These are phyloP conservation scores for Leptographium radiaticola DNA, from an alignment of 2,329 filamentous ascomycete species.

Conservation along the genomic window DNA sequence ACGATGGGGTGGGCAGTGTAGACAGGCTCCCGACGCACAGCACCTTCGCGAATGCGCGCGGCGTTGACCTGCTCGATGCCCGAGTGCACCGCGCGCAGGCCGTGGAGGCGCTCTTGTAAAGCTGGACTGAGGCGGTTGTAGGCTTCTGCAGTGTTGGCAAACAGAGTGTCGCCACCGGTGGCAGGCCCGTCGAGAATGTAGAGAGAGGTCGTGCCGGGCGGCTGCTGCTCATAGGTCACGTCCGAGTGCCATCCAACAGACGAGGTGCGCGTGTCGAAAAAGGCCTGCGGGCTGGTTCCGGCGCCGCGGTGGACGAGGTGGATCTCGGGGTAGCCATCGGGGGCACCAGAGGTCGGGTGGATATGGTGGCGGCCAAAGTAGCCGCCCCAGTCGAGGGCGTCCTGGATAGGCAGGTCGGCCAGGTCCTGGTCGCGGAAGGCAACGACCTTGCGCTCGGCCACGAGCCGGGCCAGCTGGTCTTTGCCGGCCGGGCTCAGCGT, in stretches of 20 bases:
- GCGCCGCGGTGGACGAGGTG: constrained; percentile 60
- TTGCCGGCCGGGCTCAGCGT: constrained; percentile 48
- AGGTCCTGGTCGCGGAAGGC: constrained; percentile 59
- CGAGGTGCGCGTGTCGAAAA: constrained; percentile 57
- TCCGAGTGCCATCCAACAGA: constrained; percentile 84
- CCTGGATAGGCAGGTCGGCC: constrained; percentile 46
- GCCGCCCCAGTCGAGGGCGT: constrained; percentile 49
- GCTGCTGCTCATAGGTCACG: constrained; percentile 77
- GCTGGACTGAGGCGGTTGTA: constrained; percentile 69
- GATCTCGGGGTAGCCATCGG: constrained; percentile 54
- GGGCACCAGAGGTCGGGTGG: constrained; percentile 57
- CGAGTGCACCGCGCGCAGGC: constrained; percentile 68
- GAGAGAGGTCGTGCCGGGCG: constrained; percentile 79
- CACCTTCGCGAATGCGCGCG: constrained; percentile 50
- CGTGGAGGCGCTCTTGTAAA: constrained; percentile 70
- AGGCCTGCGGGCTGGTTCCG: constrained; percentile 44
- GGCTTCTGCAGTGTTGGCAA: constrained; percentile 65
- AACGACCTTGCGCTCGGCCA: constrained; percentile 57
- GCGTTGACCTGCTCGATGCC: constrained; percentile 68
- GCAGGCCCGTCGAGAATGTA: constrained; percentile 75
- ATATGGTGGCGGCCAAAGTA: constrained; percentile 55
- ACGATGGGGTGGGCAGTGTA: constrained; percentile 64
- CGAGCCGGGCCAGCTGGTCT: constrained; percentile 56
- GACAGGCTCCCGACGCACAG: constrained; percentile 65
- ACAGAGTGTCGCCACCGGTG: constrained; percentile 75